Percentiles rank a stretch among this genome's conserved stretches.
Conservation (phyloP, 805 yeast genomes). For the Pichia phayaonensis region DNA sequence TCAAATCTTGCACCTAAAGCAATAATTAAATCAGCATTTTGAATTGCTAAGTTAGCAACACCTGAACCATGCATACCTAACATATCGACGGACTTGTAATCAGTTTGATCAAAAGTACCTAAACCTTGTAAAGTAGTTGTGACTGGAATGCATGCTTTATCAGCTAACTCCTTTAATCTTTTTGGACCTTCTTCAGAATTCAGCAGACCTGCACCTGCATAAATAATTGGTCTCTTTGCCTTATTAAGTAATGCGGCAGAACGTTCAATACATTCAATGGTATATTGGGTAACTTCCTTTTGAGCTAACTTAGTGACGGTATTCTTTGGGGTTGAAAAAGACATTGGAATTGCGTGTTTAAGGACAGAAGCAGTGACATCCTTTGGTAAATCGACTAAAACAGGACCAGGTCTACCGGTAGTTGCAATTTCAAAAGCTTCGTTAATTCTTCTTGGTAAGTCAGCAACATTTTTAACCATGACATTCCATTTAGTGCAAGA, state of each 20-base stretch:
- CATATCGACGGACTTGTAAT: slow-evolving; percentile 88
- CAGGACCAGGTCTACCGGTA: slow-evolving; percentile 97
- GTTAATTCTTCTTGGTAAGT: slow-evolving; percentile 89
- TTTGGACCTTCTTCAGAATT: slow-evolving; percentile 75
- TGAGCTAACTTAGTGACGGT: slow-evolving; percentile 66
- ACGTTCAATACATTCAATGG: slow-evolving; percentile 62
- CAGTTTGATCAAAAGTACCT: slow-evolving; percentile 91
- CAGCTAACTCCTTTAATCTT: slow-evolving; percentile 74
- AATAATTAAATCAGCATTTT: slow-evolving; percentile 84
- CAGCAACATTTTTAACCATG: slow-evolving; percentile 93
- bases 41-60: slow-evolving; percentile 91
- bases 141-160: slow-evolving; percentile 88
- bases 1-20: slow-evolving; percentile 98
- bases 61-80: slow-evolving; percentile 98
- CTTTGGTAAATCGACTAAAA: slow-evolving; percentile 93
- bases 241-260: slow-evolving; percentile 71
- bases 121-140: slow-evolving; percentile 92
- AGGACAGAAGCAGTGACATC: slow-evolving; percentile 93
- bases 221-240: slow-evolving; percentile 83
- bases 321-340: slow-evolving; percentile 66
- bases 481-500: slow-evolving; percentile 99
- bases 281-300: slow-evolving; percentile 64
- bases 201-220: slow-evolving; percentile 88
- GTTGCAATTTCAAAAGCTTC: slow-evolving; percentile 98
- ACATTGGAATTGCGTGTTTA: slow-evolving; percentile 76